Evolutionary conservation across 106 monocot genomes (phyloP).

Genomic region (Allium sativum): DNA sequence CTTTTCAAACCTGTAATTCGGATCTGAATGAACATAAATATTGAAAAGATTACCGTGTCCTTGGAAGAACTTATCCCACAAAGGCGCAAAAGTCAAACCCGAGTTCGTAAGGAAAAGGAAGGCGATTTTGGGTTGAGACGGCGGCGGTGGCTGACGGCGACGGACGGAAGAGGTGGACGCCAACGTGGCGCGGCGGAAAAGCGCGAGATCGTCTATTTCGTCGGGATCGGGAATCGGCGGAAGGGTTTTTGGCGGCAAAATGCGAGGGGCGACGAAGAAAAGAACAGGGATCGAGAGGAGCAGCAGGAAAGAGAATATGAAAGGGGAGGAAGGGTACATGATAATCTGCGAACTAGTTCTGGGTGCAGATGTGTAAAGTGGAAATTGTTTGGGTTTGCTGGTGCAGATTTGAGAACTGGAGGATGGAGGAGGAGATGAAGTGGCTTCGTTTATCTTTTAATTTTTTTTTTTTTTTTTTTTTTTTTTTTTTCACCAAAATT

Average conservation of each 20-base stretch:
- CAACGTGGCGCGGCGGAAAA: slow-evolving; percentile 73
- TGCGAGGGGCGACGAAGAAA: slow-evolving; percentile 43
- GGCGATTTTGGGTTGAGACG: slow-evolving; percentile 53
- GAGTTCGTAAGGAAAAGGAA: slow-evolving; percentile 80
- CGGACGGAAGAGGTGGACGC: slow-evolving; percentile 12
- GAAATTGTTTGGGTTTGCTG: too few species aligned
- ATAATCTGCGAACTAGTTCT: neutral
- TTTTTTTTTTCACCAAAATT: too few species aligned
- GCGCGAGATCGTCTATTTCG: slow-evolving; percentile 64
- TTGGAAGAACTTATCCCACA: slow-evolving; percentile 70
- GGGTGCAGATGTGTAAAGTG: too few species aligned
- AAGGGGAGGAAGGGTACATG: slow-evolving; percentile 27
- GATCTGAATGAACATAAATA: slow-evolving; percentile 60
- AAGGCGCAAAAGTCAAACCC: slow-evolving; percentile 55
- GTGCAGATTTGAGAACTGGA: too few species aligned
- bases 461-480: too few species aligned
- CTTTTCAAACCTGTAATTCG: slow-evolving; percentile 10
- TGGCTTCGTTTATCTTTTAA: too few species aligned
- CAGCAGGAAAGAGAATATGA: slow-evolving; percentile 37
- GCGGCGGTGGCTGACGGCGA: slow-evolving; percentile 11
- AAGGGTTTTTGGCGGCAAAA: slow-evolving; percentile 56
- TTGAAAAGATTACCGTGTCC: slow-evolving; percentile 41
- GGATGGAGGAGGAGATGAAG: too few species aligned
- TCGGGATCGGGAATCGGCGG: slow-evolving; percentile 56
- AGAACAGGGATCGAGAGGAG: slow-evolving; percentile 35